phyloP scores from a whole-genome alignment of 129 eudicot genomes.

The Kitagawia praeruptora region DNA sequence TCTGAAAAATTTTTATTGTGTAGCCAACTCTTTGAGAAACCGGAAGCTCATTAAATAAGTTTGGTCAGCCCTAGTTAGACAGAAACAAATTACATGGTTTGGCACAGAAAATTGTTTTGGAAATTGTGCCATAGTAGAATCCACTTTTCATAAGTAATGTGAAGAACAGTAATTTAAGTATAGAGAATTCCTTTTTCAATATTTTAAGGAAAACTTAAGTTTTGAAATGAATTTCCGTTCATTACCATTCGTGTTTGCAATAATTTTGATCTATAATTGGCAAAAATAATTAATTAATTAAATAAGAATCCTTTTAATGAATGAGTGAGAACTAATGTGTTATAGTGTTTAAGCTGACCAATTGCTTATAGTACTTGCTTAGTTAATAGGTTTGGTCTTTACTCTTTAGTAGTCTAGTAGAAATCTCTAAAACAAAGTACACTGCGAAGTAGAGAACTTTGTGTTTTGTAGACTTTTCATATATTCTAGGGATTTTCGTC shows the following conservation, averaged over 20 bases:
- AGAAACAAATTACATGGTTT: background rate
- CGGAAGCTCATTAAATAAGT: background rate
- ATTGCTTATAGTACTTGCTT: background rate
- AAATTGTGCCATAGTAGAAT: background rate
- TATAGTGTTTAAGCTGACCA: background rate
- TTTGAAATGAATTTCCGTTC: background rate
- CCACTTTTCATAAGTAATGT: background rate
- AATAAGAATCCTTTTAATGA: background rate
- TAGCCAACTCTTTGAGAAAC: background rate
- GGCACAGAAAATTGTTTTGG: background rate
- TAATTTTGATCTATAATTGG: background rate
- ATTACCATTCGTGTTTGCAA: background rate
- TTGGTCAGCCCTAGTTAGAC: background rate
- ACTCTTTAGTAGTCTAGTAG: background rate
- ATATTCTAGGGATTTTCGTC: background rate
- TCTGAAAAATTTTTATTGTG: background rate
- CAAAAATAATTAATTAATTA: background rate
- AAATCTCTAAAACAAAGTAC: background rate
- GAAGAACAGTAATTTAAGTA: background rate
- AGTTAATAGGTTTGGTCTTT: background rate
- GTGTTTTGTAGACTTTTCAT: background rate
- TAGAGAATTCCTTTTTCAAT: background rate
- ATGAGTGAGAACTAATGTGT: background rate
- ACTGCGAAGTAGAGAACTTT: background rate
- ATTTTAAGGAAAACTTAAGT: background rate